These are phyloP conservation scores for Puccinia polysora DNA, from an alignment of 1,284 basidiomycete species.

Conservation along the genomic window DNA sequence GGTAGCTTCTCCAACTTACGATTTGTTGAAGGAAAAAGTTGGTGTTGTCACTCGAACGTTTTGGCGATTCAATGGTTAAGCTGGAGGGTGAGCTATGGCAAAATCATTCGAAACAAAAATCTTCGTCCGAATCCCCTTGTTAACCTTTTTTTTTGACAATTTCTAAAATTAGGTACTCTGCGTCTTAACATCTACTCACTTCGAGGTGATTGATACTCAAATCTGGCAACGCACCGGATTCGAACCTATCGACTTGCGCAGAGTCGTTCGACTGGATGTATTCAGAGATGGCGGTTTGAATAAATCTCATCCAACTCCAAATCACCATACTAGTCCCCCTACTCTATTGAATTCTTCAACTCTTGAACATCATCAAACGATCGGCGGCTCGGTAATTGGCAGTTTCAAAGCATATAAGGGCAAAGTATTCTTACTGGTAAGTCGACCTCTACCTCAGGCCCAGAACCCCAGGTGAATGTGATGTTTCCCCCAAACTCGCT, in stretches of 20 bases:
- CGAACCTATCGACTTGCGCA: conserved; percentile 27
- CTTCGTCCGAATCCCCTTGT: not conserved
- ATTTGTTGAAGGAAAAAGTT: conserved; percentile 53
- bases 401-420: conserved; percentile 79
- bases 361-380: not conserved
- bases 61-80: conserved; percentile 57
- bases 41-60: conserved; percentile 53
- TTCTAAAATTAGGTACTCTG: conserved; percentile 29
- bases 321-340: not conserved
- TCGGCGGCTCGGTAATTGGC: conserved; percentile 40
- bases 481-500: not conserved
- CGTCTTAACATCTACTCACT: conserved; percentile 39
- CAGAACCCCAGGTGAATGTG: not conserved
- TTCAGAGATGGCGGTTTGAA: too few species aligned
- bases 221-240: conserved; percentile 42
- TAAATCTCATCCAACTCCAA: not conserved
- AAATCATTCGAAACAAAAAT: too few species aligned
- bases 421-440: conserved; percentile 81
- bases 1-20: conserved; percentile 25
- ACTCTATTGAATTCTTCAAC: conserved; percentile 1
- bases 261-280: conserved; percentile 27
- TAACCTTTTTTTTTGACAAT: not conserved
- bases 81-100: too few species aligned
- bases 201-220: conserved; percentile 43
- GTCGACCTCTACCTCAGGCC: conserved; percentile 50